A percentile compares a stretch with the other conserved stretches of the same genome.
phyloP scores from a whole-genome alignment of 331 rosid species.

The Cucumis variabilis region DNA sequence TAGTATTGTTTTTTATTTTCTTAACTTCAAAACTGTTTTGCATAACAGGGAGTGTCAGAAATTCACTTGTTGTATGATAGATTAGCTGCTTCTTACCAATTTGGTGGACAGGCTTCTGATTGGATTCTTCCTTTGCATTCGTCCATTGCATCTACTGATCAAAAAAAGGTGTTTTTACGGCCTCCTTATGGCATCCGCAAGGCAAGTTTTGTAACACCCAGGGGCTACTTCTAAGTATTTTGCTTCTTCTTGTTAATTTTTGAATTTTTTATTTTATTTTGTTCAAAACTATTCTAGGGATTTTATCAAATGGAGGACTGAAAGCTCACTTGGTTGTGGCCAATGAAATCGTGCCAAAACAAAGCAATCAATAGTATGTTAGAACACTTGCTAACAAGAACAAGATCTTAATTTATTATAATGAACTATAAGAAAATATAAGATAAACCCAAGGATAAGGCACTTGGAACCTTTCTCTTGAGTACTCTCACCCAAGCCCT shows the following conservation, averaged over 20 bases:
- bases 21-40: slow-evolving; percentile 26
- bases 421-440: too few species aligned
- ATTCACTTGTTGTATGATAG: slow-evolving; percentile 74
- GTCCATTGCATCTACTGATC: slow-evolving; percentile 76
- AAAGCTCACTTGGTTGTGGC: neutral
- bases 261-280: neutral
- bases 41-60: slow-evolving; percentile 80
- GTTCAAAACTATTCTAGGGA: neutral
- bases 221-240: slow-evolving; percentile 28
- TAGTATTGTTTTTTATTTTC: too few species aligned
- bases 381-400: too few species aligned
- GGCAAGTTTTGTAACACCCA: slow-evolving; percentile 51
- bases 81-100: slow-evolving; percentile 79
- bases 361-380: neutral
- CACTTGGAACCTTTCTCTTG: too few species aligned
- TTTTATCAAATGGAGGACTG: neutral
- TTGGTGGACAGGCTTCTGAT: slow-evolving; percentile 90
- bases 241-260: too few species aligned
- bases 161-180: slow-evolving; percentile 79
- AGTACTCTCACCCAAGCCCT: too few species aligned
- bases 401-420: too few species aligned
- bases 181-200: slow-evolving; percentile 86
- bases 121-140: slow-evolving; percentile 97
- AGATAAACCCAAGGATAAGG: too few species aligned
- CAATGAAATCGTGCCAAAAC: neutral